Base-by-base conservation (phyloP, 2,329 filamentous ascomycete species). In the Harringtonia lauricola region DNA sequence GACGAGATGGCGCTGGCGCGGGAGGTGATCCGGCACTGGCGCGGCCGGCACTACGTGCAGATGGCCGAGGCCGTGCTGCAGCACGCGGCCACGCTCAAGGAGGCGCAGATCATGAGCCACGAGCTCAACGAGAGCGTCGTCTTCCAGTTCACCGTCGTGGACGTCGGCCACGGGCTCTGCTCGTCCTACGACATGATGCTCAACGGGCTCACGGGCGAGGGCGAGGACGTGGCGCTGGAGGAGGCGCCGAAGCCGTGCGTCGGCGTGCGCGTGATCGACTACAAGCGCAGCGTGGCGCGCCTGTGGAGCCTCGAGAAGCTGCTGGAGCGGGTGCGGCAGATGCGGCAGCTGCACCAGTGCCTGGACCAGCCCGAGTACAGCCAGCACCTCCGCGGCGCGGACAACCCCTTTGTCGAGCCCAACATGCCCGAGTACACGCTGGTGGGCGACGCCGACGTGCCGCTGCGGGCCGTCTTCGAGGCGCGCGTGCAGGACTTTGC, bases 291-390 rank as follows among this genome's bases (percentile, higher is more conserved):
- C 38, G 84, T 95, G 17, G 81, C 95, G 28, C 87, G 92, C 57
- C 72, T 96, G 1, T 98, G 92, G 92, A 96, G 90, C 44, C 62
- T 98, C 43, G 83, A 94, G 57, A 98, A 96, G 61, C 74, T 98
- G 17, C 82, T 89, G 48, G 81, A 87, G 47, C 81, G 92, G 24
- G 81, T 96, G 12, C 79, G 86, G 42, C 77, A 86, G 51, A 98
- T 98, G 92, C 82, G 92, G 36, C 90, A 95, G 62, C 86, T 96
- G 76, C 84, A 95, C 58, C 90, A 96, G 60, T 96, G 95, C 56
- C 79, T 96, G 52, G 88, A 95, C 56, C 84, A 92, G 46, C 92
- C 92, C 2, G 90, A 96, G 58, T 95, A 95, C 57, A 79, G 89
- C 42, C 86, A 92, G 59, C 92, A 96, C 55, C 84, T 96, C 58